A percentile compares a stretch with the other conserved stretches of the same genome.
Evolutionary conservation across 2,329 filamentous ascomycete species (phyloP).

Genomic region (Elsinoe fawcettii): DNA sequence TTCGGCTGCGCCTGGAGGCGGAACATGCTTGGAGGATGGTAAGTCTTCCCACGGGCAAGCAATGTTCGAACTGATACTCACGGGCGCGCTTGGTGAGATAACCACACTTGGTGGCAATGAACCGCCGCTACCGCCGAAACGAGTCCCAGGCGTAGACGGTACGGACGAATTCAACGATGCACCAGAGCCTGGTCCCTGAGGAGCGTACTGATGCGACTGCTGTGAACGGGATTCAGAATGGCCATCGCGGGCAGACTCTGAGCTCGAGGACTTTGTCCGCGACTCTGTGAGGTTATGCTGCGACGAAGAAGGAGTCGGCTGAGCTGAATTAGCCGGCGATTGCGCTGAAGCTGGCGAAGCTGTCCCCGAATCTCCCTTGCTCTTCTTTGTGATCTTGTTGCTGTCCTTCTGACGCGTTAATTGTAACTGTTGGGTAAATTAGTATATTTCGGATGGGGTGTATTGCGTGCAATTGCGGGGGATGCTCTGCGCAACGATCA

Average conservation of each 20-base stretch:
- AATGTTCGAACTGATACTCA: constrained; percentile 42
- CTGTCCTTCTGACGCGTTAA: constrained; percentile 49
- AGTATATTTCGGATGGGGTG: constrained; percentile 20
- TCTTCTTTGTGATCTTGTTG: constrained; percentile 67
- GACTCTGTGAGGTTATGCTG: constrained; percentile 78
- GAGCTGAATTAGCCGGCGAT: constrained; percentile 53
- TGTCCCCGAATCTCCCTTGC: constrained; percentile 53
- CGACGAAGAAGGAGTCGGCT: constrained; percentile 77
- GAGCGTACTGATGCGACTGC: constrained; percentile 11
- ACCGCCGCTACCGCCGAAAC: constrained; percentile 15
- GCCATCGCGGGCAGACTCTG: constrained; percentile 31
- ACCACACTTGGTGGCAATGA: constrained; percentile 64
- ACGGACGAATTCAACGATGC: background rate
- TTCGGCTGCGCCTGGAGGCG: constrained; percentile 86
- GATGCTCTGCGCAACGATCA: constrained; percentile 13
- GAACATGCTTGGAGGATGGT: constrained; percentile 59
- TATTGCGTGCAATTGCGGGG: constrained; percentile 21
- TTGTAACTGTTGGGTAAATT: constrained; percentile 18
- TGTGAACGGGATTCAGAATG: constrained; percentile 37
- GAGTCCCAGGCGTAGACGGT: constrained; percentile 22
- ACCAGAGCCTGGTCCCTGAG: constrained; percentile 1
- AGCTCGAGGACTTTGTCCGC: constrained; percentile 68
- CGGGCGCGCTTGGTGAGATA: constrained; percentile 88
- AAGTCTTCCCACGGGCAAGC: constrained; percentile 20
- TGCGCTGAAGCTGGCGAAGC: constrained; percentile 59